phyloP scores from a whole-genome alignment of 2,329 filamentous ascomycete genomes.

The Xylariaceae sp. region DNA sequence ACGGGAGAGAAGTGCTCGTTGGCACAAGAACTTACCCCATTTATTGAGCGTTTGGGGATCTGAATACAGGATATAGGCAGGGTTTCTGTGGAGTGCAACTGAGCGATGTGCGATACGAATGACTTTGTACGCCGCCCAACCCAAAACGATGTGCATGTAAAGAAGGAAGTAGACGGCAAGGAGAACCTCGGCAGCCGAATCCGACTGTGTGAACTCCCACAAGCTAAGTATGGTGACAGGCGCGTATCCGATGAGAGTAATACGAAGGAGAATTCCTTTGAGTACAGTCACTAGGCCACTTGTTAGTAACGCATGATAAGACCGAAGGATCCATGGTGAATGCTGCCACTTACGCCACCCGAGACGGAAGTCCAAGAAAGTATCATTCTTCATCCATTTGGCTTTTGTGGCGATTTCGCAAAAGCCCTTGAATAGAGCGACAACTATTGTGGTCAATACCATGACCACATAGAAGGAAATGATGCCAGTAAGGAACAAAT shows the following conservation, averaged over 20 bases:
- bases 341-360: conserved; percentile 61
- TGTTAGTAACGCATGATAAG: conserved; percentile 7
- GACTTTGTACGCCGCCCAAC: conserved; percentile 87
- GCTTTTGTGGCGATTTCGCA: conserved; percentile 74
- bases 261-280: conserved; percentile 89
- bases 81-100: conserved; percentile 89
- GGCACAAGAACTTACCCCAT: conserved; percentile 52
- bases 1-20: background rate
- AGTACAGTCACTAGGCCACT: conserved; percentile 62
- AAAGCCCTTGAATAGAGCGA: conserved; percentile 75
- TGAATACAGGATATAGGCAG: conserved; percentile 94
- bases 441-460: conserved; percentile 67
- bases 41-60: conserved; percentile 93
- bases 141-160: conserved; percentile 72
- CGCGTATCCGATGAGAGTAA: conserved; percentile 86
- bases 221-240: conserved; percentile 87
- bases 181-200: conserved; percentile 83
- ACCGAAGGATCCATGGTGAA: background rate
- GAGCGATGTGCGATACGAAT: conserved; percentile 85
- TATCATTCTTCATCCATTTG: conserved; percentile 77
- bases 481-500: conserved; percentile 89
- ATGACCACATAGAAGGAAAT: conserved; percentile 87
- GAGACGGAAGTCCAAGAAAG: conserved; percentile 90
- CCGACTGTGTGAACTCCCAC: conserved; percentile 86
- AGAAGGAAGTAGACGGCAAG: conserved; percentile 87